Percentiles rank a stretch among this genome's conserved stretches.
Evolutionary conservation across 2,329 filamentous ascomycete species (phyloP).

Genomic region (Ophiostoma ulmi): DNA sequence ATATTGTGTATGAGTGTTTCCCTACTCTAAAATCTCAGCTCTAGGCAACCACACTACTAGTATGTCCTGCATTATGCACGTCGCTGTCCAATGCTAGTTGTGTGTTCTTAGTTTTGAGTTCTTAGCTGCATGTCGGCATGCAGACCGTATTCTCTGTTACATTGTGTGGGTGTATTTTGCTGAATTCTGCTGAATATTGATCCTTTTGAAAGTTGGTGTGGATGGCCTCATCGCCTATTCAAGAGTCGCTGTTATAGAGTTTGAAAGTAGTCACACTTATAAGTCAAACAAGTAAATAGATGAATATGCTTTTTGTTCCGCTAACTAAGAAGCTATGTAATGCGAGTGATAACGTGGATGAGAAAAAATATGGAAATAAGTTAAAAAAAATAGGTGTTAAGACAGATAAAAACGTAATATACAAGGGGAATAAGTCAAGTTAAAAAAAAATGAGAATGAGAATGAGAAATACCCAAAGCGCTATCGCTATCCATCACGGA

Average conservation of each 20-base stretch:
- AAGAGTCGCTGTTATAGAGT: background rate
- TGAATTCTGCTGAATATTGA: background rate
- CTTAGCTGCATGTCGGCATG: background rate
- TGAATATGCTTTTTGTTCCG: background rate
- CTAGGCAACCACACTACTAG: background rate
- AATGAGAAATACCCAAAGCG: background rate
- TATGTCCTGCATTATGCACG: background rate
- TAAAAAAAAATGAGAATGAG: background rate
- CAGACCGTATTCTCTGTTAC: background rate
- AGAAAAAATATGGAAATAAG: background rate
- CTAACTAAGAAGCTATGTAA: constrained; percentile 1
- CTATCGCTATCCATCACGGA: background rate
- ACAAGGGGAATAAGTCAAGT: background rate
- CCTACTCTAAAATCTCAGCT: background rate
- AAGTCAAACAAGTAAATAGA: background rate
- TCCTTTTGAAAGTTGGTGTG: background rate
- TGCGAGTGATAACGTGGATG: background rate
- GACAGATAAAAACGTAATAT: background rate
- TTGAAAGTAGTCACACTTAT: background rate
- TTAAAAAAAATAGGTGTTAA: background rate
- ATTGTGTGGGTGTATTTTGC: background rate
- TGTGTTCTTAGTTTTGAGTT: background rate
- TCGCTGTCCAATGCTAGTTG: background rate
- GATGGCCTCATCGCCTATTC: background rate
- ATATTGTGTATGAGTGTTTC: background rate